A percentile compares a stretch with the other conserved stretches of the same genome.
Conservation (phyloP, 768 basidiomycete species). For the Podaxis sp. region DNA sequence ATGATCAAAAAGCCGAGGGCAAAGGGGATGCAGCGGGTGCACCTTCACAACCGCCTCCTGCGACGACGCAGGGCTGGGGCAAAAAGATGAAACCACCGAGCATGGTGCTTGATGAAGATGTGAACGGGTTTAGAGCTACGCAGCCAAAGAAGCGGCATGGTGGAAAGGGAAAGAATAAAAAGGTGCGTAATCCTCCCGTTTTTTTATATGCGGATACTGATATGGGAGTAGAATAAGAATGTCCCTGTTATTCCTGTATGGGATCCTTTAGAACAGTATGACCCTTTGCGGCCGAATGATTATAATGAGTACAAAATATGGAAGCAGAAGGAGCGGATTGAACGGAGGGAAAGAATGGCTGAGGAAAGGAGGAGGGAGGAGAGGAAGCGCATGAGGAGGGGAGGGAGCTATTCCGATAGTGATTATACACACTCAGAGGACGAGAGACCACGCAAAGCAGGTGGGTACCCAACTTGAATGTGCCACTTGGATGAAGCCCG, state of each 20-base stretch:
- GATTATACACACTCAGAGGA: conserved; percentile 65
- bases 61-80: conserved; percentile 70
- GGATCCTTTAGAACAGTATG: conserved; percentile 81
- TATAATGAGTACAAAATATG: conserved; percentile 86
- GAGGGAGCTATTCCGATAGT: conserved; percentile 65
- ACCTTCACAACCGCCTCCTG: conserved; percentile 11
- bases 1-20: conserved; percentile 33
- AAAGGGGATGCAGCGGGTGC: conserved; percentile 16
- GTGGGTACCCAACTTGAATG: conserved; percentile 33
- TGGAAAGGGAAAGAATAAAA: conserved; percentile 59
- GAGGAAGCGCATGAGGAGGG: conserved; percentile 53
- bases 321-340: conserved; percentile 74
- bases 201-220: not conserved
- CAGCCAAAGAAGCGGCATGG: conserved; percentile 50
- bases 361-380: conserved; percentile 59
- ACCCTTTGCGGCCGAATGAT: conserved; percentile 82
- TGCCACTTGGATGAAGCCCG: not conserved
- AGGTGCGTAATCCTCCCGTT: conserved; percentile 40
- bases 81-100: conserved; percentile 89
- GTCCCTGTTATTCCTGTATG: conserved; percentile 51
- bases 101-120: conserved; percentile 86
- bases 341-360: conserved; percentile 63
- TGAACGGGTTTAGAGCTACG: conserved; percentile 75
- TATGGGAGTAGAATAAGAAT: conserved; percentile 58
- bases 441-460: conserved; percentile 64